Conservation (phyloP, 306 rosid species). For the Erythrophleum fordii region DNA sequence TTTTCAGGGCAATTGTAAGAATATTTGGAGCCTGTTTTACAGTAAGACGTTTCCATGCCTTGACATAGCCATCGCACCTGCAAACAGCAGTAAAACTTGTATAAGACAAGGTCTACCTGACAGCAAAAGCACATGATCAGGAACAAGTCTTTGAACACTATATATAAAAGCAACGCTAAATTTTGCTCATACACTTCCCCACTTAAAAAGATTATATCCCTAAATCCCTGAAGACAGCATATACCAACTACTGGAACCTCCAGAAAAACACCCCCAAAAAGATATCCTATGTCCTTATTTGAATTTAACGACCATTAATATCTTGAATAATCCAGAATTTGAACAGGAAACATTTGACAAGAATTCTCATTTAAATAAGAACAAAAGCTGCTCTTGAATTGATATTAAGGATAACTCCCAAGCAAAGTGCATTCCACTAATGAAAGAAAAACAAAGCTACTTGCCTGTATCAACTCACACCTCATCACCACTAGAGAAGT, state of each 20-base stretch:
- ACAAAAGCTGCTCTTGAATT: too few species aligned
- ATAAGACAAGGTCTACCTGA: constrained; percentile 10
- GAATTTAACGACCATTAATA: background rate
- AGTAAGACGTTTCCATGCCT: constrained; percentile 82
- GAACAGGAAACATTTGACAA: too few species aligned
- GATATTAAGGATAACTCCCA: too few species aligned
- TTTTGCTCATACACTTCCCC: background rate
- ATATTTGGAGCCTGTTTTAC: constrained; percentile 80
- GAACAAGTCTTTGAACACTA: background rate
- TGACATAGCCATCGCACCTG: constrained; percentile 87
- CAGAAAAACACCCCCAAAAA: background rate
- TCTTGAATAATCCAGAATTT: too few species aligned
- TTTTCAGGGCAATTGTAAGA: constrained; percentile 74
- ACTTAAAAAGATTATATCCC: background rate
- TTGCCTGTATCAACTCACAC: background rate
- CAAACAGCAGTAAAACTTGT: constrained; percentile 25
- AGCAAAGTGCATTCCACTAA: too few species aligned
- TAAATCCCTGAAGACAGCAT: background rate
- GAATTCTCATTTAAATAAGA: too few species aligned
- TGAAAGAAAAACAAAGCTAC: background rate
- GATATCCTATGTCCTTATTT: background rate
- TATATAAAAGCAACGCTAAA: background rate
- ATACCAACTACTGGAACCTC: background rate
- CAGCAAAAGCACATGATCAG: background rate
- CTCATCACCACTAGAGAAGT: background rate